Conservation (phyloP, 2,329 filamentous ascomycete species). For the Aaosphaeria arxii region DNA sequence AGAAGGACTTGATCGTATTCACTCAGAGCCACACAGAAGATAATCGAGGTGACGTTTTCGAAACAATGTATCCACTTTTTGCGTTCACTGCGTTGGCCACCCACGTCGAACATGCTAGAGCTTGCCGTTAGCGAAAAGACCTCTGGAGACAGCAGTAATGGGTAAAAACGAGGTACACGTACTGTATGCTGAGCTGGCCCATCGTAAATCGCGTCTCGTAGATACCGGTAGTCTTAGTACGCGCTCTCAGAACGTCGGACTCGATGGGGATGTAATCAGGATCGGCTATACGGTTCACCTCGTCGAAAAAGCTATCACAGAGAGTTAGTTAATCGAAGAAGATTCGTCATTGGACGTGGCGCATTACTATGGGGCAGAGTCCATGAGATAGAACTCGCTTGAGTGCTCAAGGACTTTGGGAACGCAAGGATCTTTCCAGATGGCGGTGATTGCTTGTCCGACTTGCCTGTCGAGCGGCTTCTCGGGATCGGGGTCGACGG, state of each 20-base stretch:
- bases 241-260: constrained; percentile 88
- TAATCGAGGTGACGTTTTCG: constrained; percentile 98
- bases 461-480: constrained; percentile 78
- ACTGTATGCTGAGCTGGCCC: constrained; percentile 99
- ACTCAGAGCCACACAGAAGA: constrained; percentile 96
- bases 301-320: constrained; percentile 81
- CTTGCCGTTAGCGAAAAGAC: constrained; percentile 27
- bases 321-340: neutral
- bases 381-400: constrained; percentile 99
- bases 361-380: constrained; percentile 93
- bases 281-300: constrained; percentile 79
- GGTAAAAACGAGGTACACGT: constrained; percentile 40
- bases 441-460: constrained; percentile 74
- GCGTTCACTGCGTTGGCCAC: constrained; percentile 91
- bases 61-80: constrained; percentile 99
- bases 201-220: constrained; percentile 99
- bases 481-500: constrained; percentile 85
- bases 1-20: constrained; percentile 97
- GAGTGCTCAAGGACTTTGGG: constrained; percentile 85
- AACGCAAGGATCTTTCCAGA: constrained; percentile 89
- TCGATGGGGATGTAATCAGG: constrained; percentile 88
- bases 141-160: constrained; percentile 5
- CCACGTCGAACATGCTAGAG: constrained; percentile 95
- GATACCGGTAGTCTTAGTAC: constrained; percentile 98
- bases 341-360: neutral